Evolutionary conservation across 2,329 filamentous ascomycete species (phyloP).

Genomic region (Colletotrichum sp.): DNA sequence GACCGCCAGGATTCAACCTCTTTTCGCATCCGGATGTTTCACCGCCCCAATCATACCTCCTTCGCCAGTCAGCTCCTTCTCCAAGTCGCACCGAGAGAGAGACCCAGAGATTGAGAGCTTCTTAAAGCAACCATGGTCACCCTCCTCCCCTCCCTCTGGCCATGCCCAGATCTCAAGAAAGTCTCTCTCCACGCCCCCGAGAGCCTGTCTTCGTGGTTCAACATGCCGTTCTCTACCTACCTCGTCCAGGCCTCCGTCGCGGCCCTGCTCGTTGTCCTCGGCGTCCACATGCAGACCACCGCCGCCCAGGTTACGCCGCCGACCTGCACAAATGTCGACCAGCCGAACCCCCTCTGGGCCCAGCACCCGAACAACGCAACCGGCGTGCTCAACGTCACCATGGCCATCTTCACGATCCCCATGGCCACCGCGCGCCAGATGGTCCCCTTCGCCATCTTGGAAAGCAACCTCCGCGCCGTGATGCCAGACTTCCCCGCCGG

Average conservation of each 20-base stretch:
- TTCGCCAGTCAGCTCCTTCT: background rate
- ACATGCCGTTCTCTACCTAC: conserved; percentile 9
- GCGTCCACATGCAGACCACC: conserved; percentile 6
- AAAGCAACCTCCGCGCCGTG: conserved; percentile 48
- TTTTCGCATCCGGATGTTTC: conserved; percentile 3
- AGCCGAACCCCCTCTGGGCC: conserved; percentile 49
- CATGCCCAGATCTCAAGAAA: background rate
- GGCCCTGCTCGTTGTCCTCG: conserved; percentile 6
- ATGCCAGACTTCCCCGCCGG: conserved; percentile 53
- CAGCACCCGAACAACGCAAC: conserved; percentile 52
- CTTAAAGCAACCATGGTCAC: conserved; percentile 17
- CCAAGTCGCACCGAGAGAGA: background rate
- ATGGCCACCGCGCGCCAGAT: conserved; percentile 48
- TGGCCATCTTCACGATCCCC: conserved; percentile 56
- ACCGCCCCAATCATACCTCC: background rate
- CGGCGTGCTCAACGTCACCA: conserved; percentile 58
- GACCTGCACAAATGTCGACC: conserved; percentile 14
- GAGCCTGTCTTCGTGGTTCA: conserved; percentile 3
- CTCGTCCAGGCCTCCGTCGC: conserved; percentile 15
- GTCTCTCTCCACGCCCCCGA: background rate
- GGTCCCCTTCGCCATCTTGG: conserved; percentile 54
- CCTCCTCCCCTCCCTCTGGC: conserved; percentile 5
- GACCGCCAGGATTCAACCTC: background rate
- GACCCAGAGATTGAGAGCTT: background rate
- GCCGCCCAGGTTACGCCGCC: background rate